A percentile compares a stretch with the other conserved stretches of the same genome.
Evolutionary conservation across 495 filamentous ascomycete genomes (phyloP).

Genomic region (Jackrogersella multiformis): DNA sequence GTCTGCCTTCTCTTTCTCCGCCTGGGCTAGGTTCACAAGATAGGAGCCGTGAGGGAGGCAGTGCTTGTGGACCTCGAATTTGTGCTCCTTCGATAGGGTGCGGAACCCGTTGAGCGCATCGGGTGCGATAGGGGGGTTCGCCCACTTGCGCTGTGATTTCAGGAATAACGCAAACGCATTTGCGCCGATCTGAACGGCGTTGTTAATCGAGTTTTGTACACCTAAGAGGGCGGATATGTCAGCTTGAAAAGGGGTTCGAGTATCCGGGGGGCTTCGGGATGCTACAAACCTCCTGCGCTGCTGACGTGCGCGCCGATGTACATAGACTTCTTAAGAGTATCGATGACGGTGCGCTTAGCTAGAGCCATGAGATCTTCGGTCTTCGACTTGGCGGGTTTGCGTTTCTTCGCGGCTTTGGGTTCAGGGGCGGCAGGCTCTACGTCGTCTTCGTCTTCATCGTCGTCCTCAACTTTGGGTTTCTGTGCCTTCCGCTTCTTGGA

Average conservation of each 20-base stretch:
- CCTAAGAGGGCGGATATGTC: constrained; percentile 56
- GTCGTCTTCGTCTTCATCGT: constrained; percentile 43
- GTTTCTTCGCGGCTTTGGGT: constrained; percentile 54
- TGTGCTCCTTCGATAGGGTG: constrained; percentile 69
- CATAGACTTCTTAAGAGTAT: constrained; percentile 71
- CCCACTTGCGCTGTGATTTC: constrained; percentile 95
- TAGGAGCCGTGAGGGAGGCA: constrained; percentile 94
- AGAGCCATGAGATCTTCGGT: constrained; percentile 69
- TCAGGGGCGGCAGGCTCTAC: constrained; percentile 39
- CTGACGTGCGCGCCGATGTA: constrained; percentile 93
- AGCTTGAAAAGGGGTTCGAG: not conserved
- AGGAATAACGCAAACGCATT: constrained; percentile 95
- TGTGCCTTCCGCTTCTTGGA: constrained; percentile 50
- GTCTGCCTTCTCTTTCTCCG: constrained; percentile 78
- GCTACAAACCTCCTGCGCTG: constrained; percentile 76
- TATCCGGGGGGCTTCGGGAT: not conserved
- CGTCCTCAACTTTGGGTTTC: constrained; percentile 36
- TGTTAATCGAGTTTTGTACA: constrained; percentile 87
- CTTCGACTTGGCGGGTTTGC: constrained; percentile 55
- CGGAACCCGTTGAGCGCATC: constrained; percentile 74
- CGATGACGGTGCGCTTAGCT: constrained; percentile 69
- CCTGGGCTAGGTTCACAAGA: constrained; percentile 92
- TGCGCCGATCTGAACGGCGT: constrained; percentile 81
- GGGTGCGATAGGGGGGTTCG: constrained; percentile 77
- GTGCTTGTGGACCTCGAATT: constrained; percentile 74